Evolutionary conservation across 2,329 filamentous ascomycete genomes (phyloP).

Genomic region (Aspergillus glaucus): DNA sequence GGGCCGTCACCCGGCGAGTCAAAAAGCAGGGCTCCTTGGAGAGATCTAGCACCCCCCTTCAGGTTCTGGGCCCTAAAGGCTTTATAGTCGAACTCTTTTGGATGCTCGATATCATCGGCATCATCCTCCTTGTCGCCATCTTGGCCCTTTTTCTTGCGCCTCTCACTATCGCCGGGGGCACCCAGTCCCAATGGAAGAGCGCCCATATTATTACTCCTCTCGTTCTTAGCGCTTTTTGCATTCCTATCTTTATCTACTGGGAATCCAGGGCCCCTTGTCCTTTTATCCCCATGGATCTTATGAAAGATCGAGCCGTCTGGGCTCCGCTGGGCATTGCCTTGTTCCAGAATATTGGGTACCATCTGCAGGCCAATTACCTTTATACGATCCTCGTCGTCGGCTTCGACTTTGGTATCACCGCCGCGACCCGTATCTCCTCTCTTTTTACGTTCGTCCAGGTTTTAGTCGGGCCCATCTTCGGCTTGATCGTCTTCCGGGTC

Average conservation of each 20-base stretch:
- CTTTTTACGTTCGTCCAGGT: background rate
- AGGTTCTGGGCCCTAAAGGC: background rate
- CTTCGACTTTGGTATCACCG: constrained; percentile 1
- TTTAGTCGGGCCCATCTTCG: background rate
- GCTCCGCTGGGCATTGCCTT: background rate
- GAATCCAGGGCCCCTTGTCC: background rate
- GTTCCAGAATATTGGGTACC: background rate
- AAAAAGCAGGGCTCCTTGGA: background rate
- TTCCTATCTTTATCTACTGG: background rate
- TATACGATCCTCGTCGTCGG: background rate
- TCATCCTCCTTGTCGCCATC: background rate
- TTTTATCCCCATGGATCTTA: background rate
- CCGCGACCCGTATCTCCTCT: background rate
- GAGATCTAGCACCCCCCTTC: background rate
- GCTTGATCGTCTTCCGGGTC: background rate
- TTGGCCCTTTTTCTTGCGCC: background rate
- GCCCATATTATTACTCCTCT: background rate
- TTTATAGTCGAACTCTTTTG: background rate
- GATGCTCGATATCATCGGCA: background rate
- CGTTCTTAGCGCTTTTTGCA: background rate
- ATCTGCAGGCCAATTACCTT: constrained; percentile 1
- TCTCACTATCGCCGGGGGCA: background rate
- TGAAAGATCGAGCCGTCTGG: background rate
- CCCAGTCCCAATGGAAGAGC: background rate
- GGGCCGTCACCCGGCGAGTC: background rate